Evolutionary conservation across 305 asterid genomes (phyloP).

Genomic region (Solanum aculeatissimum): DNA sequence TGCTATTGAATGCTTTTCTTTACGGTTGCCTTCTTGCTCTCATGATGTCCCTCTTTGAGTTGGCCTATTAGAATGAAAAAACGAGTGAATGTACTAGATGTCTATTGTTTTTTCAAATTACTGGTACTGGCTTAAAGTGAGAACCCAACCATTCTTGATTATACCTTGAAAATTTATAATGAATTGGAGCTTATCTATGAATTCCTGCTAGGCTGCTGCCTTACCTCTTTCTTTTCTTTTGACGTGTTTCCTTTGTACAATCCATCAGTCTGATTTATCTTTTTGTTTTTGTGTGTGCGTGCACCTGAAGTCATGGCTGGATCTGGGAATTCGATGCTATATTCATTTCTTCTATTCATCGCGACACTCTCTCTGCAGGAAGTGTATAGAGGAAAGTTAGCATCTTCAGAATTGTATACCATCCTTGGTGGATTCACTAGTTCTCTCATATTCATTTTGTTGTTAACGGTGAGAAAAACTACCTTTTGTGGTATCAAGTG

Average conservation of each 20-base stretch:
- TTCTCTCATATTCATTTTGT: constrained; percentile 61
- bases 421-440: constrained; percentile 92
- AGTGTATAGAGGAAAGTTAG: constrained; percentile 61
- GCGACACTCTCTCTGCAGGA: constrained; percentile 77
- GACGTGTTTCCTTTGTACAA: neutral
- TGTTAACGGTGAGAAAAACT: constrained; percentile 48
- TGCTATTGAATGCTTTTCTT: neutral
- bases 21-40: neutral
- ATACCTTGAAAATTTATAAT: neutral
- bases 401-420: constrained; percentile 80
- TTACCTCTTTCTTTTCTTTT: neutral
- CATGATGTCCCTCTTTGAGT: neutral
- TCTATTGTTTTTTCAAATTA: no score
- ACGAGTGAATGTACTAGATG: no score
- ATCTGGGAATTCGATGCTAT: constrained; percentile 78
- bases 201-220: neutral
- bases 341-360: constrained; percentile 60
- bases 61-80: no score
- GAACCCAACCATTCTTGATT: neutral
- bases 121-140: no score
- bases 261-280: neutral
- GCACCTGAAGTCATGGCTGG: constrained; percentile 50
- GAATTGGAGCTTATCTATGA: neutral
- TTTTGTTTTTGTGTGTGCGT: neutral
- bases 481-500: neutral